Conservation (phyloP, 805 yeast species). For the Jamesozyma rosinii region DNA sequence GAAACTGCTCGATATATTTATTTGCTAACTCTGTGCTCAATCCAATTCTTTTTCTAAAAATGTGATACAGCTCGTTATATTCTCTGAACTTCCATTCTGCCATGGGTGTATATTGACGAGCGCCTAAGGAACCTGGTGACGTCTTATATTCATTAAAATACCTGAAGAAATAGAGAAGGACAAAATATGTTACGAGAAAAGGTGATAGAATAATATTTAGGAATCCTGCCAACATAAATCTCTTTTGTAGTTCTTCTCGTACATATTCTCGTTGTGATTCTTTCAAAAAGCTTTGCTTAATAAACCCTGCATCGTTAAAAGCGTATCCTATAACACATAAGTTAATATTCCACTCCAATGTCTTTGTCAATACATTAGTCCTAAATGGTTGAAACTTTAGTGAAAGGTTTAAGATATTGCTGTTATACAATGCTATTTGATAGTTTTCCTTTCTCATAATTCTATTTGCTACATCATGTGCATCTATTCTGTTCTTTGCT, state of each 20-base stretch:
- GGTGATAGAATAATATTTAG: constrained; percentile 80
- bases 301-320: constrained; percentile 75
- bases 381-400: constrained; percentile 43
- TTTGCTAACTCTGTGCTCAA: constrained; percentile 73
- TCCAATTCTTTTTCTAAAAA: constrained; percentile 70
- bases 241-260: constrained; percentile 58
- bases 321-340: constrained; percentile 80
- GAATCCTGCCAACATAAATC: constrained; percentile 82
- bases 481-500: constrained; percentile 69
- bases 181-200: constrained; percentile 72
- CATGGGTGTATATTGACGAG: constrained; percentile 84
- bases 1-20: constrained; percentile 82
- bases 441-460: constrained; percentile 94
- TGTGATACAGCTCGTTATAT: constrained; percentile 84
- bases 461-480: constrained; percentile 90
- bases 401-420: constrained; percentile 58
- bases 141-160: constrained; percentile 88
- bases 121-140: constrained; percentile 73
- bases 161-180: constrained; percentile 74
- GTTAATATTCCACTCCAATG: constrained; percentile 90
- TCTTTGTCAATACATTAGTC: constrained; percentile 54
- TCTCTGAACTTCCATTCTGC: constrained; percentile 95
- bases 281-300: constrained; percentile 61
- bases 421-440: constrained; percentile 80
- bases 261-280: constrained; percentile 59